Evolutionary conservation across 768 basidiomycete species (phyloP), one percentile per base, ranked within the genome.

Genomic region (Russula earlei): DNA sequence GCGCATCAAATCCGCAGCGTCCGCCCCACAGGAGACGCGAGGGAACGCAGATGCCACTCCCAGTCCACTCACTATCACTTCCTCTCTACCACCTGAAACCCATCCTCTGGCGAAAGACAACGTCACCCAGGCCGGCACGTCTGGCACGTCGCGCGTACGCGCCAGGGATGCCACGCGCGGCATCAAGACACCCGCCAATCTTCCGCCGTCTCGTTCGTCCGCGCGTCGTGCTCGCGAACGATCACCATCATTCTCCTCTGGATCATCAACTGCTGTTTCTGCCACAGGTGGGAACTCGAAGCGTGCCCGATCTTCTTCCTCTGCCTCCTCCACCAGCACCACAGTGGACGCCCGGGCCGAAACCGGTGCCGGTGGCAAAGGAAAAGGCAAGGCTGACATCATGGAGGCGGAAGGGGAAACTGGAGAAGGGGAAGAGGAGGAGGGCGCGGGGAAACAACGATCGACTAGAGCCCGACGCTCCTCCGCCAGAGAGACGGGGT

Each of bases 261-360:
- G 54, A 6, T 60, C 58, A 14, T 60, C 62, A 5, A 57, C 59
- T 8, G 59, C 59, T n/a, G 51, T 52, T 14, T 60, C 62, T 6
- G 52, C 61, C 25, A 38, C 50, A 2, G 59, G 52, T 12, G 27
- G 38, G 22, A 49, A 53, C 15, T 24, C 51, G 22, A 57, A 50
- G 24, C 59, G 62, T 24, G 59, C 49, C 17, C 62, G 62, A 36
- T 60, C 62, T 7, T 59, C 60, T 40, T 60, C 59, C 2, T 60
- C 62, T 19, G 52, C 49, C 12, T 62, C 62, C 14, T 56, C 59
- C 5, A 57, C 49, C 17, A 51, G 20, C 47, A 60, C 59, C 2
- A 61, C 55, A 4, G 55, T 55, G 10, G 52, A 33, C 17, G 31
- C 36, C 44, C 36, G 43, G 34, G 17, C 40, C 17, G 22, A 19